Conservation (phyloP, 1,139 yeast species). For the Pichiaceae sp. region DNA sequence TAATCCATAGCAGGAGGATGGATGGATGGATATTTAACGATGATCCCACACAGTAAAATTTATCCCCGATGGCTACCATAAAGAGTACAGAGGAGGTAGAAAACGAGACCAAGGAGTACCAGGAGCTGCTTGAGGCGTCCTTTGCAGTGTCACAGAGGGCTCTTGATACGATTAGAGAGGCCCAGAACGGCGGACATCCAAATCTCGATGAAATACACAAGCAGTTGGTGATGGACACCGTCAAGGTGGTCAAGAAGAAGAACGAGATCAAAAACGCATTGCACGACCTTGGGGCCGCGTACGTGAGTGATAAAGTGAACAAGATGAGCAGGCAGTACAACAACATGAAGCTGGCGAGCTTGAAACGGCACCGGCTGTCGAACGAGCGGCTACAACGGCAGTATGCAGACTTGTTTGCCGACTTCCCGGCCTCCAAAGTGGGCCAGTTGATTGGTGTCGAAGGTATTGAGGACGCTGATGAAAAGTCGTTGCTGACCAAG, state of each 20-base stretch:
- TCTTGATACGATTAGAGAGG: neutral
- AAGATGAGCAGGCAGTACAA: conserved; percentile 12
- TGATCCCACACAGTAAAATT: no score
- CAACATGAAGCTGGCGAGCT: conserved; percentile 12
- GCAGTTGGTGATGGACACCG: conserved; percentile 14
- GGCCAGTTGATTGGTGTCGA: conserved; percentile 7
- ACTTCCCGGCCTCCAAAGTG: conserved; percentile 16
- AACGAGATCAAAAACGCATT: conserved; percentile 13
- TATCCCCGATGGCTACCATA: neutral
- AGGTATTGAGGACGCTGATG: conserved; percentile 3
- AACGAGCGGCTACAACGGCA: conserved; percentile 11
- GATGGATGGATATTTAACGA: no score
- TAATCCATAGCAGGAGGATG: no score
- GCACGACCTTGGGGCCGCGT: conserved; percentile 8
- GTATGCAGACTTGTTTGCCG: conserved; percentile 9
- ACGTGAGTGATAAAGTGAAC: conserved; percentile 8
- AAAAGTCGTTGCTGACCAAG: conserved; percentile 1
- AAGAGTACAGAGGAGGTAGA: neutral
- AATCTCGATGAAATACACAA: conserved; percentile 10
- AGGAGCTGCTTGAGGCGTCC: neutral
- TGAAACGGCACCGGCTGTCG: conserved; percentile 13
- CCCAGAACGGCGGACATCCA: neutral
- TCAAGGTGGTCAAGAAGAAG: conserved; percentile 13
- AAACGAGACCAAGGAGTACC: neutral
- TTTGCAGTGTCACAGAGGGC: neutral